These are phyloP conservation scores for Coemansia sp. DNA, from an alignment of 192 early-diverging fungal genomes.

Conservation along the genomic window DNA sequence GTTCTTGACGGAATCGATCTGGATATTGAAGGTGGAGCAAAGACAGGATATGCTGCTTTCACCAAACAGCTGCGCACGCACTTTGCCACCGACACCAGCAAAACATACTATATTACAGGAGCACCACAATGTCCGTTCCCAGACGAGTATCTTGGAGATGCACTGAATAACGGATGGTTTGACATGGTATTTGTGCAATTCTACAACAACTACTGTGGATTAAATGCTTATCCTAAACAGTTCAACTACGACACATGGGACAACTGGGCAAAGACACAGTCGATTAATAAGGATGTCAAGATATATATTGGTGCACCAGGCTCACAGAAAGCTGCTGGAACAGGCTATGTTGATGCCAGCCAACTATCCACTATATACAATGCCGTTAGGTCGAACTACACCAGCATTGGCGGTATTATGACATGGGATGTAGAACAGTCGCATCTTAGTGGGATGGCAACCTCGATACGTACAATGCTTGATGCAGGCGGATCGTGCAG, in stretches of 20 bases:
- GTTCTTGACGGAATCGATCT: slow-evolving; percentile 64
- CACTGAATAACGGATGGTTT: slow-evolving; percentile 61
- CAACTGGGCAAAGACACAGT: slow-evolving; percentile 58
- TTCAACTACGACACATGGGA: slow-evolving; percentile 64
- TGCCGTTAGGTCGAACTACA: slow-evolving; percentile 35
- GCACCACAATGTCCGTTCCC: slow-evolving; percentile 68
- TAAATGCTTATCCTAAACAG: slow-evolving; percentile 49
- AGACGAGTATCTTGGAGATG: slow-evolving; percentile 56
- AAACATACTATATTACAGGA: slow-evolving; percentile 39
- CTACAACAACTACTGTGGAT: slow-evolving; percentile 64
- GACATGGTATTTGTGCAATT: slow-evolving; percentile 68
- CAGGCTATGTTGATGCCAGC: slow-evolving; percentile 51
- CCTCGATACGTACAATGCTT: neutral
- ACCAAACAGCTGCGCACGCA: slow-evolving; percentile 52
- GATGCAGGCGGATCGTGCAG: neutral
- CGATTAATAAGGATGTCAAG: slow-evolving; percentile 59
- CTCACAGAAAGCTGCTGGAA: slow-evolving; percentile 53
- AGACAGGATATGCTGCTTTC: slow-evolving; percentile 53
- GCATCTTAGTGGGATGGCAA: neutral
- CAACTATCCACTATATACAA: slow-evolving; percentile 44
- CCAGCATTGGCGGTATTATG: slow-evolving; percentile 67
- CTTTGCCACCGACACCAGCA: slow-evolving; percentile 19
- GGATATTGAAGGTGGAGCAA: slow-evolving; percentile 59
- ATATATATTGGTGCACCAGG: slow-evolving; percentile 62
- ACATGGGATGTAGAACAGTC: slow-evolving; percentile 53